phyloP scores from a whole-genome alignment of 768 basidiomycete species.

The Psilocybe sp. region DNA sequence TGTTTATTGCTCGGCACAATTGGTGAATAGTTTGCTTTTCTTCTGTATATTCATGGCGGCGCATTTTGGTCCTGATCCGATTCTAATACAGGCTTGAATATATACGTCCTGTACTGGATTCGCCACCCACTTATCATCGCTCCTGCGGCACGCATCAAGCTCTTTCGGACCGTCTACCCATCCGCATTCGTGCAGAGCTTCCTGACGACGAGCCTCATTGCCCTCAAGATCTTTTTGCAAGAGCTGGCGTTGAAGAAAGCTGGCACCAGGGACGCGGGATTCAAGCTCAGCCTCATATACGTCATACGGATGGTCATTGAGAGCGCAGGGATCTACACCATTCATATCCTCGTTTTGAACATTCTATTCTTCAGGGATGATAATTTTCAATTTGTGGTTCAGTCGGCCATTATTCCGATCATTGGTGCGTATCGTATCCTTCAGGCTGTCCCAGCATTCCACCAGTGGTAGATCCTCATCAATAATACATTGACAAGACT shows the following conservation, averaged over 20 bases:
- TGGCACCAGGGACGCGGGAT: constrained; percentile 14
- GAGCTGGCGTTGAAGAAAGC: constrained; percentile 17
- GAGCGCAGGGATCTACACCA: constrained; percentile 23
- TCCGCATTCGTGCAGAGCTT: constrained; percentile 23
- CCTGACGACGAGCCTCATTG: constrained; percentile 25
- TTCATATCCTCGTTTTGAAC: constrained; percentile 19
- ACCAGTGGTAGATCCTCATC: no score
- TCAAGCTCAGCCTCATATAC: constrained; percentile 9
- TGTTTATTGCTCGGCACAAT: constrained; percentile 19
- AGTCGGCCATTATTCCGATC: constrained; percentile 20
- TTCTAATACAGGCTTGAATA: constrained; percentile 12
- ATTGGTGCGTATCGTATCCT: constrained; percentile 13
- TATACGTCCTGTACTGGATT: constrained; percentile 24
- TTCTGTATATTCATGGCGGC: no score
- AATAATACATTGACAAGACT: no score
- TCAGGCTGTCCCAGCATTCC: no score
- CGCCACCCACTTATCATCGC: constrained; percentile 11
- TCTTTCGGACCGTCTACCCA: constrained; percentile 24
- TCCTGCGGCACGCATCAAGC: constrained; percentile 1
- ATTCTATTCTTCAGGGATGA: constrained; percentile 14
- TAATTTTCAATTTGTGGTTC: constrained; percentile 17
- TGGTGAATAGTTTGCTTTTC: constrained; percentile 9
- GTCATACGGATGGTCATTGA: constrained; percentile 20
- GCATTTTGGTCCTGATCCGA: no score
- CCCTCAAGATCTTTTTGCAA: constrained; percentile 24